These are phyloP conservation scores for Linanthus parryae DNA, from an alignment of 148 eudicot species.

Conservation along the genomic window DNA sequence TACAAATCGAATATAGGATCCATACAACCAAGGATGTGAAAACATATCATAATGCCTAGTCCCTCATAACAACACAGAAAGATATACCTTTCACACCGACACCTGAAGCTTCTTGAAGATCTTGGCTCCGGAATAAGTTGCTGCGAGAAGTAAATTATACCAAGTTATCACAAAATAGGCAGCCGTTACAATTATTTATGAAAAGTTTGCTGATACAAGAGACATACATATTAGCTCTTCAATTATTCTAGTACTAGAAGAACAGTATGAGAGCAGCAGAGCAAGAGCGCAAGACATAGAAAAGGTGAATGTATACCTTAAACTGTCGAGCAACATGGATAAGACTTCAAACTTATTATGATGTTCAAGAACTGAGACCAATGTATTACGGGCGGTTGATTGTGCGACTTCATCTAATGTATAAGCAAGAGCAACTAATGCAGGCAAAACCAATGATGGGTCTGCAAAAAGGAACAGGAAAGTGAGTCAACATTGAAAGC, in stretches of 20 bases:
- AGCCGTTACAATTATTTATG: background rate
- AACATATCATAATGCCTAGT: background rate
- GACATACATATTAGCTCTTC: too few relatives aligned
- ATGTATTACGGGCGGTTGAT: conserved; percentile 32
- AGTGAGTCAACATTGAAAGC: conserved; percentile 2
- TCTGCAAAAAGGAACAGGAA: conserved; percentile 33
- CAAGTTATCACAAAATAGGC: background rate
- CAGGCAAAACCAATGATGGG: conserved; percentile 46
- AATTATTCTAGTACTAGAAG: too few relatives aligned
- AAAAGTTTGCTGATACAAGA: background rate
- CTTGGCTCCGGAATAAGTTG: conserved; percentile 28
- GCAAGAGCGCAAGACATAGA: background rate
- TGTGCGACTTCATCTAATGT: conserved; percentile 25
- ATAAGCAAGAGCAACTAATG: conserved; percentile 36
- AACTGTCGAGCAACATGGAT: conserved; percentile 48
- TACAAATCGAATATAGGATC: background rate
- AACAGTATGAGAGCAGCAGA: too few relatives aligned
- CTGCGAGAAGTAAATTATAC: conserved; percentile 27
- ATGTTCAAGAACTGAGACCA: conserved; percentile 40
- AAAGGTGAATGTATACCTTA: conserved; percentile 40
- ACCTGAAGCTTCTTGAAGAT: conserved; percentile 19
- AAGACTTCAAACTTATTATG: conserved; percentile 46
- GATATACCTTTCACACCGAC: conserved; percentile 24
- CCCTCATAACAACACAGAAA: conserved; percentile 1
- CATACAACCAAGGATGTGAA: conserved; percentile 1